phyloP scores from a whole-genome alignment of 345 rosid species.

The Gossypium stocksii region DNA sequence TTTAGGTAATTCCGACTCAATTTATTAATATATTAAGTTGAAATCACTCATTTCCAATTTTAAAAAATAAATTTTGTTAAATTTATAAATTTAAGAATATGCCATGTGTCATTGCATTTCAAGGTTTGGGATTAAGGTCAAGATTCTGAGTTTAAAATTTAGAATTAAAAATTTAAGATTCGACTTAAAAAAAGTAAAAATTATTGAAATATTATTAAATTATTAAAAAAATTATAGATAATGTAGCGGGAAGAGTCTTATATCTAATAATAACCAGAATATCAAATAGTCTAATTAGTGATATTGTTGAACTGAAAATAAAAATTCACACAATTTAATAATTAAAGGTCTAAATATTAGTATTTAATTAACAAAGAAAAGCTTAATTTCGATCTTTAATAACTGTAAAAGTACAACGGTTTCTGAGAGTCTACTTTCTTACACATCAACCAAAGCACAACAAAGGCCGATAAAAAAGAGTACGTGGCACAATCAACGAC shows the following conservation, averaged over 20 bases:
- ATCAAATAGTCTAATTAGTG: too few relatives aligned
- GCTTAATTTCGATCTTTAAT: not conserved
- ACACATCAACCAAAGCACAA: not conserved
- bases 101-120: too few relatives aligned
- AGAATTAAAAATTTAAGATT: fast-evolving
- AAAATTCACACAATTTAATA: too few relatives aligned
- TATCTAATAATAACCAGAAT: too few relatives aligned
- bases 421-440: not conserved
- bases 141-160: fast-evolving
- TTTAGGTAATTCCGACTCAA: too few relatives aligned
- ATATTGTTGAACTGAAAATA: too few relatives aligned
- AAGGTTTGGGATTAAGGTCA: fast-evolving
- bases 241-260: too few relatives aligned
- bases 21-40: not conserved
- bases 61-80: too few relatives aligned
- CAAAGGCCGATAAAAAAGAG: not conserved
- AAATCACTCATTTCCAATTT: not conserved
- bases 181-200: too few relatives aligned
- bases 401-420: conserved; percentile 5
- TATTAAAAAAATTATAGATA: too few relatives aligned
- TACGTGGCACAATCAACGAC: conserved; percentile 6
- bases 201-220: too few relatives aligned
- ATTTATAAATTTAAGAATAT: too few relatives aligned
- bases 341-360: not conserved
- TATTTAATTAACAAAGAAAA: not conserved